These are phyloP conservation scores for Oryza longistaminata DNA, from an alignment of 176 grass and related monocot species.

Conservation along the genomic window DNA sequence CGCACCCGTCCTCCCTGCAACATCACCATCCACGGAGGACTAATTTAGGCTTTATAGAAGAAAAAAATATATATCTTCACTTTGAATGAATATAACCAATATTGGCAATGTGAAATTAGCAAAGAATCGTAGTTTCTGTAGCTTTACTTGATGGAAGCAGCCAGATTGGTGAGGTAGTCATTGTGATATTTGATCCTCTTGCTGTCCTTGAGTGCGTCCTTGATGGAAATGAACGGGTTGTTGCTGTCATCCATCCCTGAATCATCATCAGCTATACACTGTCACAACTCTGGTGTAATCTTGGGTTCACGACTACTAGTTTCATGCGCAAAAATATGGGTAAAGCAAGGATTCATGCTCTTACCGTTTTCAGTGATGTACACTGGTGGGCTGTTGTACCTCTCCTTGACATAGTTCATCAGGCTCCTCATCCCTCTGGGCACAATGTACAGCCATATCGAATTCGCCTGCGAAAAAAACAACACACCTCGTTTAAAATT, in stretches of 20 bases:
- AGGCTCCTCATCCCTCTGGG: conserved; percentile 81
- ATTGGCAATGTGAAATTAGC: neutral
- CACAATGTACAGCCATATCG: conserved; percentile 93
- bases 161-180: conserved; percentile 72
- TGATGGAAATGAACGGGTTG: conserved; percentile 62
- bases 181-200: conserved; percentile 89
- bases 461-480: conserved; percentile 51
- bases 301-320: too few relatives aligned
- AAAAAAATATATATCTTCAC: too few relatives aligned
- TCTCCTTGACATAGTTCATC: conserved; percentile 89
- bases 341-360: neutral
- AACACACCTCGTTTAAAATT: neutral
- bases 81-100: too few relatives aligned
- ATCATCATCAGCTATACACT: neutral
- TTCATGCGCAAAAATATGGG: neutral
- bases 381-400: conserved; percentile 71
- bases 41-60: neutral
- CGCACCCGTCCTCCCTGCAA: conserved; percentile 85
- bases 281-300: neutral
- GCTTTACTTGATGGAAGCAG: conserved; percentile 69
- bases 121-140: neutral
- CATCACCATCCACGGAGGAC: neutral
- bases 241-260: conserved; percentile 86
- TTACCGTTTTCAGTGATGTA: conserved; percentile 92
- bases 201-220: conserved; percentile 74